Conservation (phyloP, 2,329 filamentous ascomycete genomes). For the Colletotrichum destructivum region DNA sequence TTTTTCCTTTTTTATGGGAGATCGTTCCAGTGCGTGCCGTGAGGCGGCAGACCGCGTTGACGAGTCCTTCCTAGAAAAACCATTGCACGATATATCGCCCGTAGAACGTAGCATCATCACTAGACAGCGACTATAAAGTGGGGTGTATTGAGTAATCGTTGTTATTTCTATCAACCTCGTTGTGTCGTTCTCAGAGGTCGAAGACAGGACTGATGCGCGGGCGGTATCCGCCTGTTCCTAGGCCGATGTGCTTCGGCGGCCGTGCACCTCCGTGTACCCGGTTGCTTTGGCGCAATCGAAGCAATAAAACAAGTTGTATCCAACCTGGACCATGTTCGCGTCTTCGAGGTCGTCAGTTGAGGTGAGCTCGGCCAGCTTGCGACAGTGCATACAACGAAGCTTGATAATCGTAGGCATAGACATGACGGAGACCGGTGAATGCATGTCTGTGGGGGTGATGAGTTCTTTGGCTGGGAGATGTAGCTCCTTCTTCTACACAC, state of each 20-base stretch:
- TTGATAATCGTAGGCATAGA: not conserved
- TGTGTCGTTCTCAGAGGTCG: not conserved
- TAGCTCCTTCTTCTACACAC: no score
- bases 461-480: not conserved
- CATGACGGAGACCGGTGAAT: not conserved
- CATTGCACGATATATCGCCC: no score
- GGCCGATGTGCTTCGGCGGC: not conserved
- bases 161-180: no score
- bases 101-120: no score
- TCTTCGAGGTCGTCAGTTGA: slow-evolving; percentile 11
- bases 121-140: no score
- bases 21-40: no score
- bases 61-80: no score
- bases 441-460: not conserved
- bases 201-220: not conserved
- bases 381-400: not conserved
- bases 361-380: not conserved
- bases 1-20: no score
- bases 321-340: not conserved
- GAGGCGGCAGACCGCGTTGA: no score
- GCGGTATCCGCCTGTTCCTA: not conserved
- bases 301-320: slow-evolving; percentile 3
- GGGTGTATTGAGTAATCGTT: no score
- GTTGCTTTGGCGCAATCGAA: not conserved
- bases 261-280: not conserved